Conservation (phyloP, 345 rosid species). For the Balakata baccata region DNA sequence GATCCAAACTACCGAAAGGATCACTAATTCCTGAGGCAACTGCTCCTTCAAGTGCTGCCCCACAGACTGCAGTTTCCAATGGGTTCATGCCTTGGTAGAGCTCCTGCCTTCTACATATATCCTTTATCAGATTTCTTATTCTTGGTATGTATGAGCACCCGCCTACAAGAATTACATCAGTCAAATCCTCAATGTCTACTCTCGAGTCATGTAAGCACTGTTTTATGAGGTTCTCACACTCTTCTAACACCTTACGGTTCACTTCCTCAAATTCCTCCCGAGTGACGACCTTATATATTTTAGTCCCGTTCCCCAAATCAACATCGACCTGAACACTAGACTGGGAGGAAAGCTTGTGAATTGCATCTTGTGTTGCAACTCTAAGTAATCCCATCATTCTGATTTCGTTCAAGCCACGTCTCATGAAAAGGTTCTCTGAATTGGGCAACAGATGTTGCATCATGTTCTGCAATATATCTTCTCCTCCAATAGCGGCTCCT, state of each 20-base stretch:
- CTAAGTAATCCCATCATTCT: conserved; percentile 55
- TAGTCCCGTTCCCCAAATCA: conserved; percentile 61
- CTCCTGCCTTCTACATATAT: conserved; percentile 51
- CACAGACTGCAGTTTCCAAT: conserved; percentile 74
- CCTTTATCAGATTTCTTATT: conserved; percentile 43
- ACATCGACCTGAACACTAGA: conserved; percentile 50
- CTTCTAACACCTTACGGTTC: conserved; percentile 55
- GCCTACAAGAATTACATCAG: conserved; percentile 74
- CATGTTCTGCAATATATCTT: conserved; percentile 74
- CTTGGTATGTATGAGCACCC: conserved; percentile 75
- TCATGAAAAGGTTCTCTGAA: conserved; percentile 40
- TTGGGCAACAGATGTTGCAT: conserved; percentile 55
- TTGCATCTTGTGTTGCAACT: conserved; percentile 70
- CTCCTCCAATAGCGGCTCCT: conserved; percentile 73
- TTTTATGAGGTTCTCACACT: conserved; percentile 51
- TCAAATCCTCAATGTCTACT: conserved; percentile 50
- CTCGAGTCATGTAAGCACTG: conserved; percentile 73
- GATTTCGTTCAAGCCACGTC: conserved; percentile 41
- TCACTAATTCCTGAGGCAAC: conserved; percentile 78
- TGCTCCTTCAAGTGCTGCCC: conserved; percentile 89
- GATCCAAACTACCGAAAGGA: conserved; percentile 78
- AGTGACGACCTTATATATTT: conserved; percentile 44
- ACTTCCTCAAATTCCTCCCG: conserved; percentile 71
- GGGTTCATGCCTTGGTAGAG: conserved; percentile 54
- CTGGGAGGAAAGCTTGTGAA: conserved; percentile 56